Evolutionary conservation across 148 eudicot genomes (phyloP).

Genomic region (Rhododendron molle): DNA sequence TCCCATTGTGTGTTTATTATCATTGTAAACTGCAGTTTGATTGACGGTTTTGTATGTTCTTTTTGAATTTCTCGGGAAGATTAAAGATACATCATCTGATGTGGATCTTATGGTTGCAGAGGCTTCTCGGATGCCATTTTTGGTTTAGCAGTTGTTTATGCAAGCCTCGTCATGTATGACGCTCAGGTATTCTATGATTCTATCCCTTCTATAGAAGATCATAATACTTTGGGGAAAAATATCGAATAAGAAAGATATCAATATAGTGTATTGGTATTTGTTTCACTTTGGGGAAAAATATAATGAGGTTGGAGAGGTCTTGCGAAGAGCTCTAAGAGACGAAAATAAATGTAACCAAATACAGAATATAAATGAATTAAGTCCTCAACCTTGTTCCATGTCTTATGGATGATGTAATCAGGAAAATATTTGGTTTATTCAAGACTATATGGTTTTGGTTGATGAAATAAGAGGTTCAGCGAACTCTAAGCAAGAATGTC

Average conservation of each 20-base stretch:
- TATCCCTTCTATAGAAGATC: background rate
- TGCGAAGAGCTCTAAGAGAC: background rate
- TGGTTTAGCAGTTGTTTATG: slow-evolving; percentile 83
- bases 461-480: background rate
- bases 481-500: background rate
- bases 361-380: background rate
- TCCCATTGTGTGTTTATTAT: background rate
- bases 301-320: background rate
- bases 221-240: background rate
- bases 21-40: background rate
- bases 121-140: slow-evolving; percentile 86
- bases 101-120: slow-evolving; percentile 37
- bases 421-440: background rate
- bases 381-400: background rate
- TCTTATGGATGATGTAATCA: background rate
- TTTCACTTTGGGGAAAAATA: background rate
- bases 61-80: background rate
- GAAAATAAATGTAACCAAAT: background rate
- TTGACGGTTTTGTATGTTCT: background rate
- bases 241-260: background rate
- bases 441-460: slow-evolving; percentile 5
- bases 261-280: background rate
- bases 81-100: background rate
- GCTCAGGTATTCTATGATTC: slow-evolving; percentile 67
- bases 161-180: slow-evolving; percentile 81